A percentile compares a stretch with the other conserved stretches of the same genome.
Evolutionary conservation across 345 rosid species (phyloP).

Genomic region (Durio zibethinus): DNA sequence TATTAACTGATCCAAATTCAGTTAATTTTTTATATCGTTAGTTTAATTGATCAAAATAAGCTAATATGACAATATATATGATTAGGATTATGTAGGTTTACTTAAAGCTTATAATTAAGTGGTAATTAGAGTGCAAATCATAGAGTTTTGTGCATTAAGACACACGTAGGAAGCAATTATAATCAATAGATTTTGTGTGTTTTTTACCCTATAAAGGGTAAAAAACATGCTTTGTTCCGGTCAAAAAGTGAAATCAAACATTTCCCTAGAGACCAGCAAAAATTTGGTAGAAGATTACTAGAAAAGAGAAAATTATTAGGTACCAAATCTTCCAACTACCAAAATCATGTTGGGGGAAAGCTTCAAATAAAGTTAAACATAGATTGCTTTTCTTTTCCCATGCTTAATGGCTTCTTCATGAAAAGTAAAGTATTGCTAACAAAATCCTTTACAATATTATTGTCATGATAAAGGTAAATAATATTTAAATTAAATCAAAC

Average conservation of each 20-base stretch:
- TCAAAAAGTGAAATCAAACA: conserved; percentile 6
- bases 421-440: background rate
- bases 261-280: conserved; percentile 4
- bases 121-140: background rate
- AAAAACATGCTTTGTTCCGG: background rate
- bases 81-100: background rate
- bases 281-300: conserved; percentile 4
- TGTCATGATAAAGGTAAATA: background rate
- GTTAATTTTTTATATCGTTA: background rate
- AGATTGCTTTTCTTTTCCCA: conserved; percentile 12
- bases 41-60: background rate
- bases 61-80: background rate
- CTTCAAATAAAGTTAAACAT: conserved; percentile 4
- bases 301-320: background rate
- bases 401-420: conserved; percentile 2
- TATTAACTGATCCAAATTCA: no score
- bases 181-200: background rate
- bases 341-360: conserved; percentile 5
- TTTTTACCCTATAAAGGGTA: background rate
- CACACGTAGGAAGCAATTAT: background rate
- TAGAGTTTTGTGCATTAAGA: background rate
- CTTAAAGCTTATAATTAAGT: background rate
- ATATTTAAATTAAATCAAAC: background rate
- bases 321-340: conserved; percentile 10
- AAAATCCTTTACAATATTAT: background rate